phyloP scores from a whole-genome alignment of 345 rosid genomes.

The Linum usitatissimum region DNA sequence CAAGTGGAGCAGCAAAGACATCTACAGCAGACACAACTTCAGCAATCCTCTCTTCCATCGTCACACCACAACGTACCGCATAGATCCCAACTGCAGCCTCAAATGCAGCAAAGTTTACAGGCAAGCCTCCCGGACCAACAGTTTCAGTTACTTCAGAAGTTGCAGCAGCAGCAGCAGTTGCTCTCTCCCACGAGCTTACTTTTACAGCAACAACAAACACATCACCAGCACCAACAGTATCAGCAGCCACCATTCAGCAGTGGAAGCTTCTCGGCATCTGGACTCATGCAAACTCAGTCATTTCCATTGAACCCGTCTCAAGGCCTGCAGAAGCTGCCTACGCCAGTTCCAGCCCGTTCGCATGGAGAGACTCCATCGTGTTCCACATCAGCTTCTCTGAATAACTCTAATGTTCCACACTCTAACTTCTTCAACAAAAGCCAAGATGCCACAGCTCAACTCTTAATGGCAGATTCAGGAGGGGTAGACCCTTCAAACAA shows the following conservation, averaged over 20 bases:
- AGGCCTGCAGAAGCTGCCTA: conserved; percentile 40
- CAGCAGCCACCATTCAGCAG: conserved; percentile 42
- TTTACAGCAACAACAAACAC: conserved; percentile 52
- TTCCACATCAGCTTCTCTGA: conserved; percentile 90
- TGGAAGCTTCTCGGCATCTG: conserved; percentile 46
- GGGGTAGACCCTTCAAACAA: conserved; percentile 41
- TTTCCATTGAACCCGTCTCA: conserved; percentile 45
- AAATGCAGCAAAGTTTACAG: conserved; percentile 48
- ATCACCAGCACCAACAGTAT: conserved; percentile 42
- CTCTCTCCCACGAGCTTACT: conserved; percentile 44
- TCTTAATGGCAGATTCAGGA: conserved; percentile 37
- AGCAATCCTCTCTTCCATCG: conserved; percentile 43
- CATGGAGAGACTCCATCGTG: conserved; percentile 93
- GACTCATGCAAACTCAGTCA: conserved; percentile 47
- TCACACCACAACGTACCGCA: conserved; percentile 46
- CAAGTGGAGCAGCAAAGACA: conserved; percentile 62
- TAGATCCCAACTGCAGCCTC: conserved; percentile 41
- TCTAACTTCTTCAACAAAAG: conserved; percentile 56
- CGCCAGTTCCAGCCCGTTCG: conserved; percentile 48
- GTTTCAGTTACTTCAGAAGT: conserved; percentile 47
- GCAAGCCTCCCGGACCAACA: conserved; percentile 73
- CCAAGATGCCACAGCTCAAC: conserved; percentile 43
- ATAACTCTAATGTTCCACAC: conserved; percentile 66
- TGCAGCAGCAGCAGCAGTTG: conserved; percentile 55
- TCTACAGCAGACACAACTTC: conserved; percentile 56